These are phyloP conservation scores for Erythrobasidium yunnanense DNA, from an alignment of 768 basidiomycete genomes.

Conservation along the genomic window DNA sequence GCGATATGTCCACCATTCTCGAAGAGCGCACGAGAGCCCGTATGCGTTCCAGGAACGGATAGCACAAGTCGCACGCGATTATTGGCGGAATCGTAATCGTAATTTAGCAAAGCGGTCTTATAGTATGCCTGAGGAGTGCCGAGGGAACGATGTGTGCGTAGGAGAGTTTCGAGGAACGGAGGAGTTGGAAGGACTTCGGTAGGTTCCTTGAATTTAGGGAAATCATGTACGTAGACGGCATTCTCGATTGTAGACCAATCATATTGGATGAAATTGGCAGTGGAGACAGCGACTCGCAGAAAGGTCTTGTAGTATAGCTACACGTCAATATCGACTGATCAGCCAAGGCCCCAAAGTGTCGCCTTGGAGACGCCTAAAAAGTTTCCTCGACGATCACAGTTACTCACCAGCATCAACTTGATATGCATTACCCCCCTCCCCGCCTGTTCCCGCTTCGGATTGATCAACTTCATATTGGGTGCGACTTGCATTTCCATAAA, in stretches of 20 bases:
- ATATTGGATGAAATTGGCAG: conserved; percentile 12
- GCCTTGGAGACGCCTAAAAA: neutral
- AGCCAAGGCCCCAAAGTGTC: neutral
- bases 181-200: neutral
- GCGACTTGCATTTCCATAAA: neutral
- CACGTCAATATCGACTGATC: too few species aligned
- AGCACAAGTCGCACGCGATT: conserved; percentile 4
- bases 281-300: conserved; percentile 18
- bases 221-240: conserved; percentile 27
- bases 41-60: conserved; percentile 9
- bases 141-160: neutral
- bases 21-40: neutral
- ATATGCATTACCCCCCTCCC: conserved; percentile 18
- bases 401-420: conserved; percentile 13
- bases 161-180: conserved; percentile 13
- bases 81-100: neutral
- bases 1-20: conserved; percentile 12
- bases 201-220: neutral
- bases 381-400: neutral
- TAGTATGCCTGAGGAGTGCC: conserved; percentile 8
- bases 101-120: neutral
- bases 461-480: conserved; percentile 14
- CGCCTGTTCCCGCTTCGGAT: neutral
- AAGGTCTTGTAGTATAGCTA: conserved; percentile 18
- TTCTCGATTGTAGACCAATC: conserved; percentile 22